Evolutionary conservation across 2,329 filamentous ascomycete species (phyloP).

Genomic region (Zymoseptoria ardabiliae): DNA sequence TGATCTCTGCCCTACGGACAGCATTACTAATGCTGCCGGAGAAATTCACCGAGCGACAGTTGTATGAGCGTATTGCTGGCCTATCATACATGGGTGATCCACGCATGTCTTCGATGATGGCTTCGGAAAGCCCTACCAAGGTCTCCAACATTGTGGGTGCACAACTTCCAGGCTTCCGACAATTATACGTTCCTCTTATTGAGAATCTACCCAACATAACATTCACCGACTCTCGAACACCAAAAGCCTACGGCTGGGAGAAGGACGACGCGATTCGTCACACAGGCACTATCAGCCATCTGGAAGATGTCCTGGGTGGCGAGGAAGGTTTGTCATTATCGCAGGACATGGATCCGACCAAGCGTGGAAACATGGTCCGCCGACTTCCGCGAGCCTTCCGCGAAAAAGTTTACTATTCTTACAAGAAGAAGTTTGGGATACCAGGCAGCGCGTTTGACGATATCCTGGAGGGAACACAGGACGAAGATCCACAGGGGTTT

Average conservation of each 20-base stretch:
- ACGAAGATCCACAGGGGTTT: conserved; percentile 59
- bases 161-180: conserved; percentile 85
- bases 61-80: conserved; percentile 86
- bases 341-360: conserved; percentile 89
- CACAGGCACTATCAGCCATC: conserved; percentile 40
- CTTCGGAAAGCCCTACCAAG: conserved; percentile 74
- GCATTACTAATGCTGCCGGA: conserved; percentile 79
- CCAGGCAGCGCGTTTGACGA: conserved; percentile 74
- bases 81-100: conserved; percentile 93
- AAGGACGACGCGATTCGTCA: conserved; percentile 32
- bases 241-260: conserved; percentile 34
- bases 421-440: conserved; percentile 83
- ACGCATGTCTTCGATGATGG: conserved; percentile 72
- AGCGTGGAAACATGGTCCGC: conserved; percentile 92
- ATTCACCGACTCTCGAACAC: conserved; percentile 61
- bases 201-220: conserved; percentile 81
- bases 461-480: conserved; percentile 71
- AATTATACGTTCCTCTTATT: conserved; percentile 82
- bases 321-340: conserved; percentile 62
- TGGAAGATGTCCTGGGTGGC: conserved; percentile 43
- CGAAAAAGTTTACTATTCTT: conserved; percentile 85
- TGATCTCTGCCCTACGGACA: conserved; percentile 83
- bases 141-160: conserved; percentile 89
- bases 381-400: conserved; percentile 82
- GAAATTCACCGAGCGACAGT: conserved; percentile 74